phyloP scores from a whole-genome alignment of 139 green algal species.

The Chlamydomonas sp. region DNA sequence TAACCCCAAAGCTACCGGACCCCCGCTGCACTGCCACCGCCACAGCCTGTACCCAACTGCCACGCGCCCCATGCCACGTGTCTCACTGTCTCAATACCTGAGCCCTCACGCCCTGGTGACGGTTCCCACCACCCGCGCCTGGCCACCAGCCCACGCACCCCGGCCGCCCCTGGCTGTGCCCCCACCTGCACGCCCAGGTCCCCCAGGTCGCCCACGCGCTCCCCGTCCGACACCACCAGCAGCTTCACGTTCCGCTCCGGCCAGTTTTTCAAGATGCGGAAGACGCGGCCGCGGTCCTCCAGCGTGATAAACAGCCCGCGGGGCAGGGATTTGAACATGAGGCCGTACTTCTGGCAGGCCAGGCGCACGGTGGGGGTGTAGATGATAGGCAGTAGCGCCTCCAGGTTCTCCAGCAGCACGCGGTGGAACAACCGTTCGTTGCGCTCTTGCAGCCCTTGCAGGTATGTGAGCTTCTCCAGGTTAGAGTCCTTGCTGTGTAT shows the following conservation, averaged over 20 bases:
- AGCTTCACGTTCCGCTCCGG: constrained; percentile 85
- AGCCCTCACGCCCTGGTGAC: too few relatives aligned
- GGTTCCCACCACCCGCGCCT: too few relatives aligned
- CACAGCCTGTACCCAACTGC: too few relatives aligned
- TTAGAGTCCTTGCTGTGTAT: constrained; percentile 71
- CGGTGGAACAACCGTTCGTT: constrained; percentile 93
- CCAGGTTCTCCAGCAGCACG: constrained; percentile 84
- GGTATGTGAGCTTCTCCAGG: constrained; percentile 85
- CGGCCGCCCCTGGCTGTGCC: constrained; percentile 5
- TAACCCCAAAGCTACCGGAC: too few relatives aligned
- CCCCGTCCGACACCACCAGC: constrained; percentile 87
- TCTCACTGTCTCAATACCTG: too few relatives aligned
- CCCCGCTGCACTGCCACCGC: too few relatives aligned
- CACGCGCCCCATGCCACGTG: too few relatives aligned
- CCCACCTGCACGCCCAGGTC: constrained; percentile 82
- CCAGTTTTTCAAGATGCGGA: constrained; percentile 92
- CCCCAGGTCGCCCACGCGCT: constrained; percentile 73
- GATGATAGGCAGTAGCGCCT: constrained; percentile 87
- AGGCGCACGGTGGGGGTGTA: constrained; percentile 33
- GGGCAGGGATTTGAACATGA: constrained; percentile 76
- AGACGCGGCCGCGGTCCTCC: constrained; percentile 76
- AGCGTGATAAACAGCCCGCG: constrained; percentile 87
- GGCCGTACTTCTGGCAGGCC: constrained; percentile 45
- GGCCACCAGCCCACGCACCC: not conserved
- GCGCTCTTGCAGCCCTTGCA: constrained; percentile 73